These are phyloP conservation scores for Capsaspora owczarzaki DNA, from an alignment of 78 protist genomes.

Conservation along the genomic window DNA sequence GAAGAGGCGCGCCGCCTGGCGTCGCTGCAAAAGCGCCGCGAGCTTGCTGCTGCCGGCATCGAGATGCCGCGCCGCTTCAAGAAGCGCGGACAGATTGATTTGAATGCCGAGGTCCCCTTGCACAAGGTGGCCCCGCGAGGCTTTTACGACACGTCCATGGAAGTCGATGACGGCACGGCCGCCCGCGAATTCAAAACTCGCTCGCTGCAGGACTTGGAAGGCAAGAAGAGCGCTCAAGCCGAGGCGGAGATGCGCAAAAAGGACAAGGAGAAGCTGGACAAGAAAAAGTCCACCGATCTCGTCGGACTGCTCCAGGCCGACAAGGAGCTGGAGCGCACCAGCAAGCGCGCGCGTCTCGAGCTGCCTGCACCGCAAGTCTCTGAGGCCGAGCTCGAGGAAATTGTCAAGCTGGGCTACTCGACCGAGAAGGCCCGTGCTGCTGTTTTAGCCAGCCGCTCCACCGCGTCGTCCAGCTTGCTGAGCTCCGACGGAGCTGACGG, in stretches of 20 bases:
- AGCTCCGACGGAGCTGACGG: not conserved
- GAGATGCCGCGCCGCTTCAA: constrained; percentile 2
- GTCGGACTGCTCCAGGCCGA: not conserved
- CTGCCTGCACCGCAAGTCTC: constrained; percentile 36
- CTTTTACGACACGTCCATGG: constrained; percentile 21
- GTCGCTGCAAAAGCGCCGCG: constrained; percentile 90
- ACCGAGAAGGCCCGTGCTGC: not conserved
- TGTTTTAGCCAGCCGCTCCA: not conserved
- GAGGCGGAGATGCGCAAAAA: not conserved
- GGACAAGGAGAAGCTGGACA: constrained; percentile 13
- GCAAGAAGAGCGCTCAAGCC: not conserved
- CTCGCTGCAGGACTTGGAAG: constrained; percentile 3
- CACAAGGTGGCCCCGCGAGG: not conserved
- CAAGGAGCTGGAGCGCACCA: not conserved
- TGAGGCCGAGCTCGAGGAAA: constrained; percentile 9
- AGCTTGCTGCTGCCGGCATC: constrained; percentile 89
- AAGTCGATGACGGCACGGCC: not conserved
- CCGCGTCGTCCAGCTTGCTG: no score
- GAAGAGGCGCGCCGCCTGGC: constrained; percentile 96
- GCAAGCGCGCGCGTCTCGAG: constrained; percentile 12
- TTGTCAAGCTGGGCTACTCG: constrained; percentile 16
- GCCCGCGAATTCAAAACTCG: not conserved
- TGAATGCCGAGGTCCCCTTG: constrained; percentile 27
- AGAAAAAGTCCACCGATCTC: not conserved
- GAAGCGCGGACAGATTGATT: not conserved